Evolutionary conservation across 83 land plant genomes (phyloP).

Genomic region (Picea mariana): DNA sequence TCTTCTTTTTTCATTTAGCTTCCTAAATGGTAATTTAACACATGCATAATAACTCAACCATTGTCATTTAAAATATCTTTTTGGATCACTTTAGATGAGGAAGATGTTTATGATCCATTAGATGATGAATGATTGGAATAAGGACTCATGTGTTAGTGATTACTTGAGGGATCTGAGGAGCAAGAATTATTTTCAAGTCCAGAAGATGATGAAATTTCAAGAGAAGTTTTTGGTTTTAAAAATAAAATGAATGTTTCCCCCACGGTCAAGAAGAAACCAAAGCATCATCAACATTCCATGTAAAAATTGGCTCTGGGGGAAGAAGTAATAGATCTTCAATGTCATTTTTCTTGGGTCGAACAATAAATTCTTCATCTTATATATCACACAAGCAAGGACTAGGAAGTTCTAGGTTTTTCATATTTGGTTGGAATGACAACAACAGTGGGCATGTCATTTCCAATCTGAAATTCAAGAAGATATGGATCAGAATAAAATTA

Average conservation of each 20-base stretch:
- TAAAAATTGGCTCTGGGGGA: constrained; percentile 22
- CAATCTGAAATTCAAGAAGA: no score
- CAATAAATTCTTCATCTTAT: constrained; percentile 34
- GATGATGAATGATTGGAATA: no score
- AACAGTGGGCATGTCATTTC: no score
- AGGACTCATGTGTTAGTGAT: no score
- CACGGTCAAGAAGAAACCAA: constrained; percentile 47
- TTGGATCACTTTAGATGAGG: no score
- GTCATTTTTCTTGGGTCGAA: constrained; percentile 72
- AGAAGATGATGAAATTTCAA: constrained; percentile 66
- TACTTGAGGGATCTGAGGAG: constrained; percentile 21
- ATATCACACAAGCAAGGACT: constrained; percentile 16
- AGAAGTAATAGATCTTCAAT: constrained; percentile 38
- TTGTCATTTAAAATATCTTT: no score
- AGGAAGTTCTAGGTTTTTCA: no score
- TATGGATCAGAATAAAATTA: constrained; percentile 24
- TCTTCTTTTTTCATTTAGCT: no score
- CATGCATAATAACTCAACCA: no score
- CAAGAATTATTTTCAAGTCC: constrained; percentile 40
- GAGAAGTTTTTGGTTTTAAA: constrained; percentile 74
- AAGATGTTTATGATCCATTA: no score
- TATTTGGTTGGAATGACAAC: no score
- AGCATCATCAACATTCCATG: constrained; percentile 33
- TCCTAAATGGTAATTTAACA: no score
- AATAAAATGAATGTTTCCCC: constrained; percentile 76